phyloP scores from a whole-genome alignment of 2,329 filamentous ascomycete genomes.

The Penicillium verrucosum region DNA sequence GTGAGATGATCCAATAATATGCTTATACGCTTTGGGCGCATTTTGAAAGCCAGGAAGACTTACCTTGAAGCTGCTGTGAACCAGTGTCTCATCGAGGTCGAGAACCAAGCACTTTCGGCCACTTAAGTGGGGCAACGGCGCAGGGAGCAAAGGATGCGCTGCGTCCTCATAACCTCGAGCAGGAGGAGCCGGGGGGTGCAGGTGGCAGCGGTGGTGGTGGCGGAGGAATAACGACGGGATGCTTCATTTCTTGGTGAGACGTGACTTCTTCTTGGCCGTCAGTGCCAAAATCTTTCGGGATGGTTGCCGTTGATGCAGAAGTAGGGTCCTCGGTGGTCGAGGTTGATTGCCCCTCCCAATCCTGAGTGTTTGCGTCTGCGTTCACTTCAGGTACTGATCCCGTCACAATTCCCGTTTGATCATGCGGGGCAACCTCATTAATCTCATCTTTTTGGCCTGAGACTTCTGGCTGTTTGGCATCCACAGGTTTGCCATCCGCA shows the following conservation, averaged over 20 bases:
- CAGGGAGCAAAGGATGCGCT: slow-evolving; percentile 71
- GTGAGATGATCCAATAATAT: slow-evolving; percentile 20
- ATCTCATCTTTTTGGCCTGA: slow-evolving; percentile 13
- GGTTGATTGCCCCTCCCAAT: slow-evolving; percentile 40
- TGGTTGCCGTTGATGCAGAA: slow-evolving; percentile 44
- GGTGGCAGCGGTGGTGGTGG: slow-evolving; percentile 56
- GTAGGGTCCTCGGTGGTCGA: slow-evolving; percentile 64
- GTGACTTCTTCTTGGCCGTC: slow-evolving; percentile 47
- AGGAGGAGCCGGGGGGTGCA: slow-evolving; percentile 26
- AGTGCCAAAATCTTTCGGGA: slow-evolving; percentile 13
- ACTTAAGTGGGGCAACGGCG: slow-evolving; percentile 72
- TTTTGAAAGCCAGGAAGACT: slow-evolving; percentile 16
- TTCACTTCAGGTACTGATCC: slow-evolving; percentile 18
- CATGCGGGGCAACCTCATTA: slow-evolving; percentile 11
- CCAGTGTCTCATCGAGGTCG: slow-evolving; percentile 92
- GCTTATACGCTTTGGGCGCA: background rate
- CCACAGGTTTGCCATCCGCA: slow-evolving; percentile 10
- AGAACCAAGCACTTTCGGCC: slow-evolving; percentile 92
- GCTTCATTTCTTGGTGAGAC: slow-evolving; percentile 41
- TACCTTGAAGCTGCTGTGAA: slow-evolving; percentile 99
- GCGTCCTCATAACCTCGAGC: slow-evolving; percentile 40
- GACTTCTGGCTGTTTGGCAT: slow-evolving; percentile 14
- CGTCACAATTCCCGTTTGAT: slow-evolving; percentile 6
- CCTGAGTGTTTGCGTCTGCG: slow-evolving; percentile 15
- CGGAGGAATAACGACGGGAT: slow-evolving; percentile 53